Evolutionary conservation across 805 yeast genomes (phyloP), one percentile per base, ranked within the genome.

Genomic region (Saturnispora mendoncae): DNA sequence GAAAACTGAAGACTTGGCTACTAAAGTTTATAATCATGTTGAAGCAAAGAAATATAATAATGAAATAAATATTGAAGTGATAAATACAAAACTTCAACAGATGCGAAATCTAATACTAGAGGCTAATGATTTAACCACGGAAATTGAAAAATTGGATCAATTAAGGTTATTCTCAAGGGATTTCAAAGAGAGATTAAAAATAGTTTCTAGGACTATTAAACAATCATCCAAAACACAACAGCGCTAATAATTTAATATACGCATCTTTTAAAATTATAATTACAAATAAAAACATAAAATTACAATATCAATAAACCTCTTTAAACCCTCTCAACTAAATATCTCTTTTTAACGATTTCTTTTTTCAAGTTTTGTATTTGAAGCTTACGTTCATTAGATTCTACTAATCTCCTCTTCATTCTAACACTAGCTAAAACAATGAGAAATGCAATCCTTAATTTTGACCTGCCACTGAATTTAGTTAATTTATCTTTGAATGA

Each of bases 1-100:
- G 46, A 68, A 70, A 40, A 68, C 81, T 6, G 59, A 67, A 18
- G 60, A 65, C 2, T 56, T 62, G n/a, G 49, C 62, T 10, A 56
- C 57, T 28, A 50, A 51, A 33, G 56, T 62, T 2, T 55, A 50
- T 14, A 36, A 47, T 6, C 55, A 55, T 35, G 56, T 62, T 2
- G 36, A 50, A 6, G 49, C 50, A 4, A 50, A 54, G 9, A 55
- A 56, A 38, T 36, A 36, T 5, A 41, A 51, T 17, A 52, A 55
- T 27, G 58, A 55, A 26, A 15, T 26, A 7, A 57, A 54, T 17
- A 49, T 60, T 2, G 43, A 34, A 4, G 35, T 24, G 27, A 50
- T 59, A 2, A 45, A 54, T 24, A 31, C 39, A 2, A 51, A 54
- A 28, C 30, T 63, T 12, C 30, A 25, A 1, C 39, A 45, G 12